Evolutionary conservation across 257 asterid genomes (phyloP).

Genomic region (Ophiorrhiza pumila): DNA sequence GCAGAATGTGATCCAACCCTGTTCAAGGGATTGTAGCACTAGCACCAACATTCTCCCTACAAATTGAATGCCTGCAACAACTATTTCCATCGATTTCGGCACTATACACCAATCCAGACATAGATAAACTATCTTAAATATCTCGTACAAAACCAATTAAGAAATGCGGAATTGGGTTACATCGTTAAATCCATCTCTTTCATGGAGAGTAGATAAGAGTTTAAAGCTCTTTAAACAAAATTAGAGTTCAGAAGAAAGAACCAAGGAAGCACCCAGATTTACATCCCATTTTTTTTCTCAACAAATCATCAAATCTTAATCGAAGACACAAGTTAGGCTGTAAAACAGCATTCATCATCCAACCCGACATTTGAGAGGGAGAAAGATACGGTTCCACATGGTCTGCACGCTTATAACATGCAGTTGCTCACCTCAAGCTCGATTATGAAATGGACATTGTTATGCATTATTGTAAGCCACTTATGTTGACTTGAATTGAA

Average conservation of each 20-base stretch:
- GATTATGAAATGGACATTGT: background rate
- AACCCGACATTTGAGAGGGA: no score
- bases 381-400: background rate
- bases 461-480: background rate
- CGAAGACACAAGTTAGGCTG: background rate
- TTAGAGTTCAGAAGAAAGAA: background rate
- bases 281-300: background rate
- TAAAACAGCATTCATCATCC: background rate
- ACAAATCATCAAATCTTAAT: background rate
- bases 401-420: background rate
- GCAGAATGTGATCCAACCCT: background rate
- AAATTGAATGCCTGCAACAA: background rate
- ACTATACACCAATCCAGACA: background rate
- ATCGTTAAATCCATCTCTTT: background rate
- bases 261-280: background rate
- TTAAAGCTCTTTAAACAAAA: background rate
- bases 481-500: background rate
- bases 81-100: background rate
- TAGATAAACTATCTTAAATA: background rate
- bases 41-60: no score
- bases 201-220: background rate
- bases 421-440: background rate
- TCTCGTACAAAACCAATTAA: background rate
- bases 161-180: background rate
- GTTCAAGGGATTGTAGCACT: background rate